Conservation (phyloP, 352 stramenopile species). For the Saprolegnia parasitica region DNA sequence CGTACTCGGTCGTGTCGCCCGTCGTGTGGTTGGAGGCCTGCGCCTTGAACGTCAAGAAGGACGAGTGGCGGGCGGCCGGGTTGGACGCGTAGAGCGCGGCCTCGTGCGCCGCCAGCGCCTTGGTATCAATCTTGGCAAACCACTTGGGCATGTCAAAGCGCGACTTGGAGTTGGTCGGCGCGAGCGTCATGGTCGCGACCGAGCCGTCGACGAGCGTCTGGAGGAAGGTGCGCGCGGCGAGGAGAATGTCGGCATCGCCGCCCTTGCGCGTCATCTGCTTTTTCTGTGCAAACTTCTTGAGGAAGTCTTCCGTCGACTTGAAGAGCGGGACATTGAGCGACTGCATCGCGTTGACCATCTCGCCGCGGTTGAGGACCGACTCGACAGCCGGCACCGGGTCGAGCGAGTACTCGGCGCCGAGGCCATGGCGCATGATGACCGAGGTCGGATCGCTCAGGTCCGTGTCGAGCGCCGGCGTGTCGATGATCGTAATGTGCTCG, state of each 20-base stretch:
- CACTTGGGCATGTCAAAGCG: conserved; percentile 69
- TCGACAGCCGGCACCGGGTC: conserved; percentile 92
- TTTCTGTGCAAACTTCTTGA: conserved; percentile 92
- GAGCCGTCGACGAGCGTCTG: conserved; percentile 58
- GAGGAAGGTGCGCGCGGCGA: conserved; percentile 88
- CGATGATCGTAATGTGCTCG: conserved; percentile 94
- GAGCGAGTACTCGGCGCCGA: conserved; percentile 91
- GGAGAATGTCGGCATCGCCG: conserved; percentile 93
- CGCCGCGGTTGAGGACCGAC: conserved; percentile 86
- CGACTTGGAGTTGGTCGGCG: conserved; percentile 76
- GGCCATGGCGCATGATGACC: conserved; percentile 91
- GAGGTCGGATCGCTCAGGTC: conserved; percentile 85
- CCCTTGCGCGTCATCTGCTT: conserved; percentile 94
- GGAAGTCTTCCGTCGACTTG: conserved; percentile 90
- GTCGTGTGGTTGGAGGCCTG: conserved; percentile 43
- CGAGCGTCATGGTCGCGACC: conserved; percentile 54
- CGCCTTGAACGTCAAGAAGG: conserved; percentile 40
- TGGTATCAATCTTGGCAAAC: conserved; percentile 49
- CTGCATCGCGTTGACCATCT: conserved; percentile 93
- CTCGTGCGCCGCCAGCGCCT: conserved; percentile 46
- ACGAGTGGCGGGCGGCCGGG: conserved; percentile 31
- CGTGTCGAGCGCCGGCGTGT: conserved; percentile 96
- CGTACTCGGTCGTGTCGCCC: conserved; percentile 75
- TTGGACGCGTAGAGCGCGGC: conserved; percentile 58
- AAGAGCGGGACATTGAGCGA: conserved; percentile 94